Conservation (phyloP, 257 asterid species). For the Leptodermis oblonga region DNA sequence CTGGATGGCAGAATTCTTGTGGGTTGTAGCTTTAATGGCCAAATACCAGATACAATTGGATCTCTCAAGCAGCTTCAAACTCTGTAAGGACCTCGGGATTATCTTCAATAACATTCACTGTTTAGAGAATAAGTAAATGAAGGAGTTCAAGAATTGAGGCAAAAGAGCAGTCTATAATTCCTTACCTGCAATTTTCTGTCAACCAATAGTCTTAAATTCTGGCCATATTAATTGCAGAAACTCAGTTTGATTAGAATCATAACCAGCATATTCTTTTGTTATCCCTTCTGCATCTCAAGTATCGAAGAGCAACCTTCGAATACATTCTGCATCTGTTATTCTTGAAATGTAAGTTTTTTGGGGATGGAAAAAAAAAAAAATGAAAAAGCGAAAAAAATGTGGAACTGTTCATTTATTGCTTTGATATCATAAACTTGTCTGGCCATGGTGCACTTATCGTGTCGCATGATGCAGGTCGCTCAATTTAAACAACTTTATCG, state of each 20-base stretch:
- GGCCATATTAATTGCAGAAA: not conserved
- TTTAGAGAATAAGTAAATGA: not conserved
- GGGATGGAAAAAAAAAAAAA: no score
- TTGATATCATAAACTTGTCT: not conserved
- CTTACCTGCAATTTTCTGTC: not conserved
- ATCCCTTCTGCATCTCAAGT: not conserved
- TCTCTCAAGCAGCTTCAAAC: constrained; percentile 45
- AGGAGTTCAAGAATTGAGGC: not conserved
- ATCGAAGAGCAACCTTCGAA: no score
- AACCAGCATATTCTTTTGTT: not conserved
- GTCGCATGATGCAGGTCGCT: constrained; percentile 51
- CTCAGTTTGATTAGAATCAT: not conserved
- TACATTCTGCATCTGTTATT: not conserved
- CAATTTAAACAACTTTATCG: constrained; percentile 63
- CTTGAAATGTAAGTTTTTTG: not conserved
- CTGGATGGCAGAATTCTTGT: constrained; percentile 53
- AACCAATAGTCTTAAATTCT: not conserved
- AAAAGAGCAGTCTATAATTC: not conserved
- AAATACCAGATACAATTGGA: constrained; percentile 69
- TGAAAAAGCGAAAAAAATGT: not conserved
- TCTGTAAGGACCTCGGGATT: constrained; percentile 51
- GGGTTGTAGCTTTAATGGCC: constrained; percentile 79
- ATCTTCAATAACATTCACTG: not conserved
- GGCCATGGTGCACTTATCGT: constrained; percentile 4
- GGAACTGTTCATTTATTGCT: not conserved